phyloP scores from a whole-genome alignment of 345 rosid genomes.

The Boechera retrofracta region DNA sequence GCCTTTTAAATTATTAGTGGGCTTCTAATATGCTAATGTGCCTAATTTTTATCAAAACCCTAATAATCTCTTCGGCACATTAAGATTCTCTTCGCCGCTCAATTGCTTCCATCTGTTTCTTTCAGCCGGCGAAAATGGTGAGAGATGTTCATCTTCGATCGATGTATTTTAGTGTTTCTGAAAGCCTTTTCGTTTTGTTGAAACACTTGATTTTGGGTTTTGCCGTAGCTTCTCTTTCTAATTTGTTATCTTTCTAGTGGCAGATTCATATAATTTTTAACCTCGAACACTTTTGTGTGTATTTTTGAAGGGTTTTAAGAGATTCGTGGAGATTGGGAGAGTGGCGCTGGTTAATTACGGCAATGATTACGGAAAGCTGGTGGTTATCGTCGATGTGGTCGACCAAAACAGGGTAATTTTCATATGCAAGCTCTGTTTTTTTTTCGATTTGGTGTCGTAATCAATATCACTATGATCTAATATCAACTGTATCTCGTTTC shows the following conservation, averaged over 20 bases:
- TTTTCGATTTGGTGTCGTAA: not conserved
- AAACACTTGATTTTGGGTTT: not conserved
- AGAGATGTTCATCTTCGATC: not conserved
- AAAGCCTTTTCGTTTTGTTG: not conserved
- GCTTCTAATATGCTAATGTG: not conserved
- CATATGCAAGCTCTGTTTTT: not conserved
- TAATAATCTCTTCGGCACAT: not conserved
- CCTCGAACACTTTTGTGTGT: not conserved
- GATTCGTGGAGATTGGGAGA: slow-evolving; percentile 91
- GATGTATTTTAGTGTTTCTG: not conserved
- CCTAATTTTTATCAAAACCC: not conserved
- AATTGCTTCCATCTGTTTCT: not conserved
- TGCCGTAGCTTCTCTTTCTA: not conserved
- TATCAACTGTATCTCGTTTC: no score
- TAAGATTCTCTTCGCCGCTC: not conserved
- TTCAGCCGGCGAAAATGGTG: slow-evolving; percentile 22
- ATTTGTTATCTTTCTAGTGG: no score
- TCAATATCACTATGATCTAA: not conserved
- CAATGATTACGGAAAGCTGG: slow-evolving; percentile 79
- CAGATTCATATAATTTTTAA: not conserved
- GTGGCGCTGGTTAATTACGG: slow-evolving; percentile 92
- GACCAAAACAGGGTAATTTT: slow-evolving; percentile 79
- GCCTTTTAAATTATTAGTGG: not conserved
- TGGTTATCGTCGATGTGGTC: slow-evolving; percentile 86
- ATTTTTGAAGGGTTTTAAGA: slow-evolving; percentile 71